Conservation (phyloP, 805 yeast genomes). For the Nakazawaea ernobii region DNA sequence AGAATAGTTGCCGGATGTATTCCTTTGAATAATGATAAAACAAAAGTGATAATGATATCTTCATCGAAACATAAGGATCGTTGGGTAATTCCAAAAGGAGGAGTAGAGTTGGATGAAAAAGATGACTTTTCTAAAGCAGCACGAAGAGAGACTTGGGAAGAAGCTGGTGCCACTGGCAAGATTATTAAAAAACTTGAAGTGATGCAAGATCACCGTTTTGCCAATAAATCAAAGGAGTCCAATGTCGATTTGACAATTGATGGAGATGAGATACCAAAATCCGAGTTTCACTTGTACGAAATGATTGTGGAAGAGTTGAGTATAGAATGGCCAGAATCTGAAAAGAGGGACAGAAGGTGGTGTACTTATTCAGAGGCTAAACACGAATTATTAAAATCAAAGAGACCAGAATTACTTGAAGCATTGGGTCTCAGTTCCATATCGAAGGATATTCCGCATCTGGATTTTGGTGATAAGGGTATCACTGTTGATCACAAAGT, state of each 20-base stretch:
- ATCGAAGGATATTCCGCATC: constrained; percentile 26
- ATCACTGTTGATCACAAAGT: constrained; percentile 22
- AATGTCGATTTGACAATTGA: constrained; percentile 16
- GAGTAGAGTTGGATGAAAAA: constrained; percentile 80
- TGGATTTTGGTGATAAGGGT: constrained; percentile 19
- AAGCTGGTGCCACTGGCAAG: constrained; percentile 81
- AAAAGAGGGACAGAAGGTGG: constrained; percentile 67
- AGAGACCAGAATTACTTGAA: constrained; percentile 61
- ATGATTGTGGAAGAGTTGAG: constrained; percentile 53
- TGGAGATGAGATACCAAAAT: constrained; percentile 44
- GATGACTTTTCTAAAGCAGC: constrained; percentile 47
- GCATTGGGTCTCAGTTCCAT: constrained; percentile 58
- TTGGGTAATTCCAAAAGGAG: constrained; percentile 96
- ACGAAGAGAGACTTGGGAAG: constrained; percentile 94
- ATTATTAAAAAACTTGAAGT: constrained; percentile 53
- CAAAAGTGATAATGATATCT: constrained; percentile 70
- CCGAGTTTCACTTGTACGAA: constrained; percentile 89
- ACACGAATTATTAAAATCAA: constrained; percentile 47
- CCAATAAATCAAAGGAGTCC: constrained; percentile 17
- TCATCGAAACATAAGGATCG: constrained; percentile 61
- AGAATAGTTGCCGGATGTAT: constrained; percentile 92
- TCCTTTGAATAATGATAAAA: constrained; percentile 51
- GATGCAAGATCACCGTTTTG: constrained; percentile 47
- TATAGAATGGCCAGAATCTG: constrained; percentile 71
- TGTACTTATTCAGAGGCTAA: constrained; percentile 63